A percentile compares a stretch with the other conserved stretches of the same genome.
Conservation (phyloP, 352 stramenopile genomes). For the Globisporangium parvum region DNA sequence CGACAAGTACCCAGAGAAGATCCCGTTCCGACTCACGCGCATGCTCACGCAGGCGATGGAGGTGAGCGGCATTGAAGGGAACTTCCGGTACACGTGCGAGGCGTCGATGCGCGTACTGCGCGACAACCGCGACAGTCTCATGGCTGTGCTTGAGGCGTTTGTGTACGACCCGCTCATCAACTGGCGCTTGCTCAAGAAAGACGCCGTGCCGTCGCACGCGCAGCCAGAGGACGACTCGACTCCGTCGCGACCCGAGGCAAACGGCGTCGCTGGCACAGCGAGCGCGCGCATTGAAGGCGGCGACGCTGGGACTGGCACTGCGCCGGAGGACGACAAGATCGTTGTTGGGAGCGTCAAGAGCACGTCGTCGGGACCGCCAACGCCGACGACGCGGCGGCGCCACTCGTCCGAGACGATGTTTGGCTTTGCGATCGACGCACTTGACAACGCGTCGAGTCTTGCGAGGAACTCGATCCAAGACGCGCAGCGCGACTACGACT, state of each 20-base stretch:
- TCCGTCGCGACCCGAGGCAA: conserved; percentile 1
- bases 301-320: neutral
- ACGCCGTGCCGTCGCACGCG: conserved; percentile 68
- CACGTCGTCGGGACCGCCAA: conserved; percentile 27
- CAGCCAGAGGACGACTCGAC: conserved; percentile 41
- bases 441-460: conserved; percentile 43
- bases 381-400: conserved; percentile 35
- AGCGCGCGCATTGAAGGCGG: conserved; percentile 3
- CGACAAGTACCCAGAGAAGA: conserved; percentile 99
- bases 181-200: conserved; percentile 94
- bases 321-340: conserved; percentile 26
- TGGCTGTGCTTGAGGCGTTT: conserved; percentile 99
- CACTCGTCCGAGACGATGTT: conserved; percentile 68
- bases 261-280: conserved; percentile 2
- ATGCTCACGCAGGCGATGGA: conserved; percentile 99
- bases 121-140: conserved; percentile 98
- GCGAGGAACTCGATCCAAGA: conserved; percentile 64
- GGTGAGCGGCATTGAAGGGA: conserved; percentile 99
- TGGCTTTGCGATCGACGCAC: conserved; percentile 52
- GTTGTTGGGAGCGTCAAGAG: conserved; percentile 49
- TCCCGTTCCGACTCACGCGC: conserved; percentile 99
- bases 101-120: conserved; percentile 96
- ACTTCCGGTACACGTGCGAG: conserved; percentile 98
- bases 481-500: conserved; percentile 43
- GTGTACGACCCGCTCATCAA: conserved; percentile 99